Evolutionary conservation across 257 asterid genomes (phyloP).

Genomic region (Anisodus tanguticus): DNA sequence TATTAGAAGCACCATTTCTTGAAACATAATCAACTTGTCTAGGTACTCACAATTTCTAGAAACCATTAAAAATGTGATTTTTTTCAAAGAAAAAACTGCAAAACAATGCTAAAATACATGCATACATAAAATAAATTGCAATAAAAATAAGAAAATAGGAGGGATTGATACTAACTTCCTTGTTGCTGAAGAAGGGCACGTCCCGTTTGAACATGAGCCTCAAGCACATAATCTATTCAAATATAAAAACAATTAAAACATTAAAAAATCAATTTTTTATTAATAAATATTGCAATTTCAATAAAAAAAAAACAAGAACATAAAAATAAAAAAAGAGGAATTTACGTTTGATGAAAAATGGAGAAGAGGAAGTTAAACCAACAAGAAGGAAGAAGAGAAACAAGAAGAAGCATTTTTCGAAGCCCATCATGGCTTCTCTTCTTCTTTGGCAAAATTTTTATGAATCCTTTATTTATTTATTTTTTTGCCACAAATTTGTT

Average conservation of each 20-base stretch:
- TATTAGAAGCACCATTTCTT: too few relatives aligned
- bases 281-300: neutral
- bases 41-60: neutral
- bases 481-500: neutral
- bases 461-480: neutral
- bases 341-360: conserved; percentile 67
- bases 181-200: conserved; percentile 84
- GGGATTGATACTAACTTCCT: conserved; percentile 45
- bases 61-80: neutral
- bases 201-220: conserved; percentile 49
- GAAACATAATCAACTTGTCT: neutral
- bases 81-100: neutral
- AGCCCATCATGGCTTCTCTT: conserved; percentile 48
- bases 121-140: neutral
- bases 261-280: neutral
- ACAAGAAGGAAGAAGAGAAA: conserved; percentile 56
- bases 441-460: conserved; percentile 35
- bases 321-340: neutral
- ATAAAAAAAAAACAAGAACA: neutral
- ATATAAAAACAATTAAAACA: neutral
- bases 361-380: conserved; percentile 63
- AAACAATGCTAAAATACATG: neutral
- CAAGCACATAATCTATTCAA: conserved; percentile 58
- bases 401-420: conserved; percentile 42
- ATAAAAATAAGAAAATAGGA: neutral